Percentiles rank a stretch among this genome's conserved stretches.
Conservation (phyloP, 2,329 filamentous ascomycete species). For the Diplodia sapinea region DNA sequence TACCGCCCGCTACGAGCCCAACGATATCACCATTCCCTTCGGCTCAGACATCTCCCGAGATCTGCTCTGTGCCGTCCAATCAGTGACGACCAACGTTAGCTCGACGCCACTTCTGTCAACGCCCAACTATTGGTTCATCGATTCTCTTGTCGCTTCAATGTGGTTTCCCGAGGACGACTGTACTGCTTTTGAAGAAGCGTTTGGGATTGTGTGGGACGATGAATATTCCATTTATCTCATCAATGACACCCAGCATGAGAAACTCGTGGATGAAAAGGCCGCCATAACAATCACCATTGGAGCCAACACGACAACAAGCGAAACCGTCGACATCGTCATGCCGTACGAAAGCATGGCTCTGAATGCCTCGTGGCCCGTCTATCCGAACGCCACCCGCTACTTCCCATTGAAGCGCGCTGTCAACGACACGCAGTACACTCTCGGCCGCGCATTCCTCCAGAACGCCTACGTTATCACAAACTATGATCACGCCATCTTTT, state of each 20-base stretch:
- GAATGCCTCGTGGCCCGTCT: slow-evolving; percentile 36
- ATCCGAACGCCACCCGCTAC: slow-evolving; percentile 40
- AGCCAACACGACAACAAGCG: slow-evolving; percentile 36
- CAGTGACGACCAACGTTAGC: slow-evolving; percentile 37
- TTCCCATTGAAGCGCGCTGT: slow-evolving; percentile 48
- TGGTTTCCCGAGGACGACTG: slow-evolving; percentile 49
- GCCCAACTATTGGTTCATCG: slow-evolving; percentile 43
- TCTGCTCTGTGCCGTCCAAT: slow-evolving; percentile 39
- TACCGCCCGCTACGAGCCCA: slow-evolving; percentile 40
- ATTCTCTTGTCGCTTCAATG: slow-evolving; percentile 48
- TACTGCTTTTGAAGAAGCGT: slow-evolving; percentile 44
- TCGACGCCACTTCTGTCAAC: slow-evolving; percentile 43
- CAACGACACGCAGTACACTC: slow-evolving; percentile 46
- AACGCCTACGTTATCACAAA: slow-evolving; percentile 51
- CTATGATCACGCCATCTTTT: slow-evolving; percentile 42
- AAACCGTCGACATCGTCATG: slow-evolving; percentile 42
- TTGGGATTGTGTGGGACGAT: slow-evolving; percentile 48
- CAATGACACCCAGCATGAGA: slow-evolving; percentile 45
- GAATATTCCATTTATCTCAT: slow-evolving; percentile 46
- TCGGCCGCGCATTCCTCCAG: slow-evolving; percentile 50
- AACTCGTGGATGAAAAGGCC: slow-evolving; percentile 42
- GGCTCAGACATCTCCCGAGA: slow-evolving; percentile 41
- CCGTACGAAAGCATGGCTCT: slow-evolving; percentile 50
- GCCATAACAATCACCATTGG: slow-evolving; percentile 43
- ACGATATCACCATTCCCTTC: slow-evolving; percentile 39